Percentiles rank a stretch among this genome's conserved stretches.
Conservation (phyloP, 768 basidiomycete genomes). For the Lenzites betulinus region DNA sequence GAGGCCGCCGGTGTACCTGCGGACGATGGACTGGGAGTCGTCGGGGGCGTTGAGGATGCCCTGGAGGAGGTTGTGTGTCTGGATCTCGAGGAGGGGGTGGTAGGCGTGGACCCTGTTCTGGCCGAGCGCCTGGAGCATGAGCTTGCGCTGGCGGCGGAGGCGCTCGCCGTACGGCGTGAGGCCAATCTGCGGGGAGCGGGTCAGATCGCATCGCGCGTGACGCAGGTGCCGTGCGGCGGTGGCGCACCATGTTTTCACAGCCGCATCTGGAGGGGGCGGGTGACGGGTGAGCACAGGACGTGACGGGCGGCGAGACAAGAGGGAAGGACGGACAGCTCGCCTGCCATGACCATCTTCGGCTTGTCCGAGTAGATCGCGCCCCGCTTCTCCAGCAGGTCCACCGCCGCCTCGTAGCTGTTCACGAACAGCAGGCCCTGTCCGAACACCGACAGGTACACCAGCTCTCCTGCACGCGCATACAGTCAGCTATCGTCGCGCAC, state of each 20-base stretch:
- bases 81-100: slow-evolving; percentile 55
- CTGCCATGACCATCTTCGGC: slow-evolving; percentile 36
- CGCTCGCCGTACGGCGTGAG: slow-evolving; percentile 68
- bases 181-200: slow-evolving; percentile 44
- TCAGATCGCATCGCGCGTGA: neutral
- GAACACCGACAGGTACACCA: slow-evolving; percentile 50
- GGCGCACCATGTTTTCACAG: slow-evolving; percentile 64
- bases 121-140: slow-evolving; percentile 67
- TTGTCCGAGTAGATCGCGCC: slow-evolving; percentile 54
- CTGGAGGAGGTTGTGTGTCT: slow-evolving; percentile 59
- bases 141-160: slow-evolving; percentile 62
- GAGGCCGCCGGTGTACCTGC: slow-evolving; percentile 22
- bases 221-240: neutral
- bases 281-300: neutral
- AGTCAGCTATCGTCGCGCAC: neutral
- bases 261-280: slow-evolving; percentile 41
- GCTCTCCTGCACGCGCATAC: slow-evolving; percentile 21
- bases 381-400: slow-evolving; percentile 50
- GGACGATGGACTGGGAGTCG: slow-evolving; percentile 34
- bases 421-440: slow-evolving; percentile 49
- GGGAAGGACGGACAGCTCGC: slow-evolving; percentile 20
- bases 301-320: slow-evolving; percentile 1
- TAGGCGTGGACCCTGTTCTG: slow-evolving; percentile 54
- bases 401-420: slow-evolving; percentile 44
- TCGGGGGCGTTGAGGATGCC: slow-evolving; percentile 48